phyloP scores from a whole-genome alignment of 2,329 filamentous ascomycete genomes.

The Cordyceps sp. region DNA sequence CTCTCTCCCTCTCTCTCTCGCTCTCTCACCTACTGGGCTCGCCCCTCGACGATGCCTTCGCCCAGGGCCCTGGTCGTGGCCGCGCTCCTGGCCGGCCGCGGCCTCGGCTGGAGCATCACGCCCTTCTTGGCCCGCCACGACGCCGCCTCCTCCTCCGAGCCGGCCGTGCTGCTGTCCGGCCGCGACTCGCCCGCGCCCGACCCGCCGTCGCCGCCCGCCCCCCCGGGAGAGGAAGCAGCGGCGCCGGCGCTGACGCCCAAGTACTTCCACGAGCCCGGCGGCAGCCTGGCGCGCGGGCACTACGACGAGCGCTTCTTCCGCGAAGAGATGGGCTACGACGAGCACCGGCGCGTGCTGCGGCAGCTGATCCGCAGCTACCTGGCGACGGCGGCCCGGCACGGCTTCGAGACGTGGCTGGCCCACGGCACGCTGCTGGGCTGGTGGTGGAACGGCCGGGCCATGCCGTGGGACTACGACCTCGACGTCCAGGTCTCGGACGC shows the following conservation, averaged over 20 bases:
- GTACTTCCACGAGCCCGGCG: conserved; percentile 51
- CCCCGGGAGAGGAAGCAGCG: too few relatives aligned
- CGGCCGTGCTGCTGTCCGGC: too few relatives aligned
- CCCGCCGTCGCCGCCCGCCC: too few relatives aligned
- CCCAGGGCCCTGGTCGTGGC: too few relatives aligned
- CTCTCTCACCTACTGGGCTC: too few relatives aligned
- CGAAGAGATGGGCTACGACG: conserved; percentile 43
- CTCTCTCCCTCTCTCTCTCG: too few relatives aligned
- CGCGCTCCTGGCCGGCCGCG: too few relatives aligned
- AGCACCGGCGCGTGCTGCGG: conserved; percentile 47
- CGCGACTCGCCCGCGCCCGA: too few relatives aligned
- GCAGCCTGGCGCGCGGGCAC: conserved; percentile 44
- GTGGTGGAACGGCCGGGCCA: conserved; percentile 72
- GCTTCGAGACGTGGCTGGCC: conserved; percentile 71
- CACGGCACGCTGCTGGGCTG: conserved; percentile 73
- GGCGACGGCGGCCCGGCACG: conserved; percentile 42
- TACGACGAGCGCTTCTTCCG: conserved; percentile 61
- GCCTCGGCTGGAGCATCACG: too few relatives aligned
- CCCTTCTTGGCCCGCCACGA: too few relatives aligned
- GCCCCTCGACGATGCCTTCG: too few relatives aligned
- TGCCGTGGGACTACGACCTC: conserved; percentile 75
- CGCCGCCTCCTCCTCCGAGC: too few relatives aligned
- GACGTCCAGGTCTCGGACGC: conserved; percentile 60
- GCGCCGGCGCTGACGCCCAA: conserved; percentile 19
- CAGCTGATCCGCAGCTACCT: conserved; percentile 64